Percentiles rank a stretch among this genome's conserved stretches.
phyloP scores from a whole-genome alignment of 108 stramenopile genomes.

The Nitzschia palea region DNA sequence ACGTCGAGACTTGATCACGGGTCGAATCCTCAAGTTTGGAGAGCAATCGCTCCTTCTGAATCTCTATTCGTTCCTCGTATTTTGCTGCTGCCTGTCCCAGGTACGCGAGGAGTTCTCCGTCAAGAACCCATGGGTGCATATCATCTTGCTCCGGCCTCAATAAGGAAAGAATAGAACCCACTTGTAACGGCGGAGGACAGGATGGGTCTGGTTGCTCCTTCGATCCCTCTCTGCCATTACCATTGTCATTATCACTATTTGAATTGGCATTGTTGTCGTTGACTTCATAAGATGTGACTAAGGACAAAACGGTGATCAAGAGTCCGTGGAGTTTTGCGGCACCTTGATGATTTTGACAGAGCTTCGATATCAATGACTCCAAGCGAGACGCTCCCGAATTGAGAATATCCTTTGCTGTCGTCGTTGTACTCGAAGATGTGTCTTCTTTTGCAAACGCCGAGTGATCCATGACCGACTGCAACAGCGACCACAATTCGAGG shows the following conservation, averaged over 20 bases:
- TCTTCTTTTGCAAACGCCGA: constrained; percentile 25
- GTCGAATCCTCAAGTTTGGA: constrained; percentile 9
- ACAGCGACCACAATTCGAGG: constrained; percentile 22
- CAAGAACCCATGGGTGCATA: constrained; percentile 26
- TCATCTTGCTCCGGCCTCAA: constrained; percentile 31
- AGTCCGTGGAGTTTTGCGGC: constrained; percentile 38
- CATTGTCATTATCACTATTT: not conserved
- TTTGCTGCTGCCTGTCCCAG: constrained; percentile 67
- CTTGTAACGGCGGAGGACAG: constrained; percentile 40
- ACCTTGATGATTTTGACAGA: constrained; percentile 31
- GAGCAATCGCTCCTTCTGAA: constrained; percentile 58
- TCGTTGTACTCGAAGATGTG: not conserved
- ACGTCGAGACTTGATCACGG: too few relatives aligned
- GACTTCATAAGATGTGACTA: constrained; percentile 29
- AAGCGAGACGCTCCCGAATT: constrained; percentile 23
- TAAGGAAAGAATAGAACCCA: constrained; percentile 52
- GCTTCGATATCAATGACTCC: constrained; percentile 59
- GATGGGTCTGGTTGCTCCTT: constrained; percentile 7
- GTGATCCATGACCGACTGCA: constrained; percentile 41
- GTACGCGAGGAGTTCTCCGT: constrained; percentile 50
- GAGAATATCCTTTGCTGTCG: not conserved
- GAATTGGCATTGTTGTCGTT: not conserved
- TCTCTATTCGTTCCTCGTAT: constrained; percentile 76
- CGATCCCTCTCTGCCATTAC: not conserved
- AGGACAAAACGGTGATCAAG: constrained; percentile 60